These are phyloP conservation scores for Claviceps digitariae DNA, from an alignment of 2,329 filamentous ascomycete species.

Conservation along the genomic window DNA sequence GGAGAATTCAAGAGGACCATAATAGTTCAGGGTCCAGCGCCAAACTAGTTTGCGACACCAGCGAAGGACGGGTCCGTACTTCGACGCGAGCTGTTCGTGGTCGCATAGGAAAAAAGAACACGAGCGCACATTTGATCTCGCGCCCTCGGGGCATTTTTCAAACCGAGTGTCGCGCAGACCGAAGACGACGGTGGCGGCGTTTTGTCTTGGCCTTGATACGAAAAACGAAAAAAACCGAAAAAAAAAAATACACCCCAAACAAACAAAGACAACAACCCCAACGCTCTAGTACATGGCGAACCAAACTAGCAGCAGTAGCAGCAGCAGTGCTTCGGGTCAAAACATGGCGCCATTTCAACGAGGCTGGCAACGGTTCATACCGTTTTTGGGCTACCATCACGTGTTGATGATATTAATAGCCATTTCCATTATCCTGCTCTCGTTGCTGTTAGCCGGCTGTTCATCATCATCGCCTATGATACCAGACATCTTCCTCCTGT, in stretches of 20 bases:
- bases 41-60: not conserved
- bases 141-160: not conserved
- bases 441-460: constrained; percentile 84
- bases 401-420: constrained; percentile 96
- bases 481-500: constrained; percentile 91
- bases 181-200: not conserved
- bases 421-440: constrained; percentile 82
- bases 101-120: not conserved
- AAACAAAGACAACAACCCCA: too few species aligned
- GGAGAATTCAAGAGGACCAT: not conserved
- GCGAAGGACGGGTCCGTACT: not conserved
- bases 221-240: not conserved
- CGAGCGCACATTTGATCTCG: not conserved
- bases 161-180: not conserved
- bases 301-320: constrained; percentile 12
- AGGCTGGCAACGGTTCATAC: constrained; percentile 49
- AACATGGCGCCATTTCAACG: constrained; percentile 27
- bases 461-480: constrained; percentile 93
- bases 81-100: too few species aligned
- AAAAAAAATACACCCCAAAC: too few species aligned
- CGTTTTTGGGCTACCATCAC: constrained; percentile 64
- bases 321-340: constrained; percentile 10
- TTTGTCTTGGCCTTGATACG: not conserved
- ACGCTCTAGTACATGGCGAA: constrained; percentile 6
- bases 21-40: too few species aligned